Evolutionary conservation across 768 basidiomycete species (phyloP).

Genomic region (Suillus discolor): DNA sequence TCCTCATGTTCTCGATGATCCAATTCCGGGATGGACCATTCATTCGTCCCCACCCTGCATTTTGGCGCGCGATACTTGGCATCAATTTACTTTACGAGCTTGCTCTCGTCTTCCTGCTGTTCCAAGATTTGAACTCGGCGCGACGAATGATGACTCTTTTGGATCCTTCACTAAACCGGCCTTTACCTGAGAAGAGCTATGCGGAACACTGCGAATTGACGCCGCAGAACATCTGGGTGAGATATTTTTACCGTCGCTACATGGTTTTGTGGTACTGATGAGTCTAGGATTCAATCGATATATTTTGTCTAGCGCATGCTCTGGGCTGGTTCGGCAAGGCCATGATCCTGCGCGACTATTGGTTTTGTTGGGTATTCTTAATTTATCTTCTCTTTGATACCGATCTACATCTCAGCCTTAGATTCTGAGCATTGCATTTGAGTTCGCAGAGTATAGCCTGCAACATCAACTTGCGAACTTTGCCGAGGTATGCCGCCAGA

Average conservation of each 20-base stretch:
- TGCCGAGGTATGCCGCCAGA: constrained; percentile 61
- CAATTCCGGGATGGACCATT: constrained; percentile 92
- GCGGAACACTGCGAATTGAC: constrained; percentile 79
- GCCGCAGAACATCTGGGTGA: constrained; percentile 65
- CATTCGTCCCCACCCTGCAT: constrained; percentile 84
- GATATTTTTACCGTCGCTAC: constrained; percentile 14
- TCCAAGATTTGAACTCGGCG: constrained; percentile 81
- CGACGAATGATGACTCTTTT: constrained; percentile 76
- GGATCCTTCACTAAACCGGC: constrained; percentile 70
- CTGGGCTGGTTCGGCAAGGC: constrained; percentile 93
- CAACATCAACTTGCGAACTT: constrained; percentile 90
- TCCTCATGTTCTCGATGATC: constrained; percentile 81
- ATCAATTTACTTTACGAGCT: constrained; percentile 85
- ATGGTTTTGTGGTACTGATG: neutral
- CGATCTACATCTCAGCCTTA: constrained; percentile 32
- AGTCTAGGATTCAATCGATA: constrained; percentile 73
- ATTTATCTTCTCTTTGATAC: constrained; percentile 10
- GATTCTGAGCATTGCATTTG: constrained; percentile 88
- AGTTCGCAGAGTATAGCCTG: constrained; percentile 85
- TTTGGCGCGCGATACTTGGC: constrained; percentile 81
- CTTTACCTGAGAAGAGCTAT: constrained; percentile 84
- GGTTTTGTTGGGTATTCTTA: constrained; percentile 84
- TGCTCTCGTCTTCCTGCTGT: constrained; percentile 80
- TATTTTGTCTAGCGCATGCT: constrained; percentile 85
- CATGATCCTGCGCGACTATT: constrained; percentile 86